Percentiles rank a stretch among this genome's conserved stretches.
phyloP scores from a whole-genome alignment of 2,329 filamentous ascomycete genomes.

The Ceratocystis alfenasii region DNA sequence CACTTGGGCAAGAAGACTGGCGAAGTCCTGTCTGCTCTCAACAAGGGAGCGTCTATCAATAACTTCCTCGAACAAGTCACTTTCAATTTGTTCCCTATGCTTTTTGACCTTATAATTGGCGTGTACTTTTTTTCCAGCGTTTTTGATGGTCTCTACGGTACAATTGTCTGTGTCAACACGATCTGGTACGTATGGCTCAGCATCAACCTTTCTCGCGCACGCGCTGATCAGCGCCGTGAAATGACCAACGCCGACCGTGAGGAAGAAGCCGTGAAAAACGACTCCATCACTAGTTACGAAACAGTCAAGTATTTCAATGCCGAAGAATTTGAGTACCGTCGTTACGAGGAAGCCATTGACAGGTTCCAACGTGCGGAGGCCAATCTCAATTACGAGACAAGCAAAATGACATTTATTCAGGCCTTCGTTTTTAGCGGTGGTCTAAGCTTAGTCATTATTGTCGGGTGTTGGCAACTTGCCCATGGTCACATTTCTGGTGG shows the following conservation, averaged over 20 bases:
- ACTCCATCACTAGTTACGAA: constrained; percentile 98
- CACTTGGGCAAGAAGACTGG: constrained; percentile 94
- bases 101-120: constrained; percentile 76
- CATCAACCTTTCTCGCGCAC: constrained; percentile 86
- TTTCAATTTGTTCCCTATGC: constrained; percentile 90
- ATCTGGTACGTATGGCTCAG: constrained; percentile 96
- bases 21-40: constrained; percentile 86
- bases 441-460: constrained; percentile 57
- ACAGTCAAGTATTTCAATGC: constrained; percentile 87
- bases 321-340: constrained; percentile 63
- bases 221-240: constrained; percentile 77
- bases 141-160: constrained; percentile 51
- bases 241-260: constrained; percentile 94
- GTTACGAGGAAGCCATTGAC: constrained; percentile 58
- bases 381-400: constrained; percentile 63
- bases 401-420: constrained; percentile 70
- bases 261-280: constrained; percentile 95
- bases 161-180: constrained; percentile 79
- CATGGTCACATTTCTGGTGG: constrained; percentile 53
- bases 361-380: constrained; percentile 65
- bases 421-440: constrained; percentile 70
- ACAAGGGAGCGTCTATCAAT: constrained; percentile 93
- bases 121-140: constrained; percentile 65
- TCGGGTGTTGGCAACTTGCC: constrained; percentile 66
- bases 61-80: constrained; percentile 93